Conservation (phyloP, 2,329 filamentous ascomycete genomes). For the Epichloe gansuensis region DNA sequence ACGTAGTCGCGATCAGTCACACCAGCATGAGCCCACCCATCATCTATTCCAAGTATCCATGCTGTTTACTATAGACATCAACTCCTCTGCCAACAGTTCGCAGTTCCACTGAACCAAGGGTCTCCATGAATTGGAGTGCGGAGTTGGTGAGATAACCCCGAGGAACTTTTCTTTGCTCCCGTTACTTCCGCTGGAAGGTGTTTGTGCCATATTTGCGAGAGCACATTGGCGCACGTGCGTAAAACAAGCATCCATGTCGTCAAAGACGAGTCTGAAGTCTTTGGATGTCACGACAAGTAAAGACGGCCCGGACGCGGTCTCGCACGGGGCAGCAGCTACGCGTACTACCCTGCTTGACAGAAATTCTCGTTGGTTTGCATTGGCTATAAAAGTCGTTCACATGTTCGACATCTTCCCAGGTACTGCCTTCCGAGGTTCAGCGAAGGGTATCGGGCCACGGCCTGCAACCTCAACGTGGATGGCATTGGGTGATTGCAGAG, state of each 20-base stretch:
- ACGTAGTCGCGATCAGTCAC: constrained; percentile 18
- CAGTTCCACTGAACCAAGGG: constrained; percentile 26
- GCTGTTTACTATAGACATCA: constrained; percentile 32
- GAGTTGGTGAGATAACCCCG: constrained; percentile 31
- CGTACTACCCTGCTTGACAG: constrained; percentile 22
- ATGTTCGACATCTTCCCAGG: constrained; percentile 31
- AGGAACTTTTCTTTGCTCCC: constrained; percentile 32
- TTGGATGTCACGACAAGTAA: constrained; percentile 27
- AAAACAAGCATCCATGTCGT: constrained; percentile 35
- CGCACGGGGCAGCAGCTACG: constrained; percentile 23
- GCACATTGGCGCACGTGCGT: constrained; percentile 26
- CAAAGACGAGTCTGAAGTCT: constrained; percentile 31
- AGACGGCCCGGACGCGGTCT: constrained; percentile 18
- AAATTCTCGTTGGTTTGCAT: constrained; percentile 21
- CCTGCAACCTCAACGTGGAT: constrained; percentile 11
- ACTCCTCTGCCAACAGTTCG: constrained; percentile 24
- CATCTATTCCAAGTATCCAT: constrained; percentile 25
- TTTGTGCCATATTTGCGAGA: constrained; percentile 27
- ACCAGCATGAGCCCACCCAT: constrained; percentile 24
- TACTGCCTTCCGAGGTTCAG: constrained; percentile 21
- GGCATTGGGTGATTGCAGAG: constrained; percentile 8
- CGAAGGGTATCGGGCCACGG: constrained; percentile 14
- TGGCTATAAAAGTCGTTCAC: constrained; percentile 25
- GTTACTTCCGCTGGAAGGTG: constrained; percentile 26
- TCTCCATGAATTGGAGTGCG: constrained; percentile 35